Conservation (phyloP, 2,329 filamentous ascomycete genomes). For the Westerdykella sp. region DNA sequence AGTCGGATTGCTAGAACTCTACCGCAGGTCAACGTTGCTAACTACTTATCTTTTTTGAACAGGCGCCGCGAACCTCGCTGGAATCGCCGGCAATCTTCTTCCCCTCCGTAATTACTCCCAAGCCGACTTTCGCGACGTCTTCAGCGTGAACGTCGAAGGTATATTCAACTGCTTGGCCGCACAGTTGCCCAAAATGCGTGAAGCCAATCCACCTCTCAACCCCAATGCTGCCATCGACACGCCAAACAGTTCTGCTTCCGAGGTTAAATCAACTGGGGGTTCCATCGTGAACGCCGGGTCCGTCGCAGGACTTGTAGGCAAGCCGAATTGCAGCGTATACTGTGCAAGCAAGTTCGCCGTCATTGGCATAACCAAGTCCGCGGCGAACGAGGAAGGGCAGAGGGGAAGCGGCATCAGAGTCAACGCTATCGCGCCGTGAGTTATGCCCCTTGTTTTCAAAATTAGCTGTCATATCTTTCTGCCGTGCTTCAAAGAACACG, state of each 20-base stretch:
- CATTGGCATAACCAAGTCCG: conserved; percentile 31
- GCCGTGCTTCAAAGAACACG: background rate
- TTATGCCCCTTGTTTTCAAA: conserved; percentile 2
- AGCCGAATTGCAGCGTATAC: conserved; percentile 18
- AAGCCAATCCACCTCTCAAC: conserved; percentile 3
- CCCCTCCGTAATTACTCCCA: conserved; percentile 22
- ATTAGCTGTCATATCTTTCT: background rate
- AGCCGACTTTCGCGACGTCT: conserved; percentile 29
- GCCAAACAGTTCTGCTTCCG: too few relatives aligned
- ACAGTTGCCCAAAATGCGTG: conserved; percentile 35
- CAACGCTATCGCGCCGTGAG: conserved; percentile 41
- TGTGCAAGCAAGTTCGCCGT: conserved; percentile 25
- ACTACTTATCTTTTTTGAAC: background rate
- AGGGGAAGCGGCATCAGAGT: conserved; percentile 28
- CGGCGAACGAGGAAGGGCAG: conserved; percentile 34
- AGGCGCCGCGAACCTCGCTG: conserved; percentile 39
- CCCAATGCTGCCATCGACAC: too few relatives aligned
- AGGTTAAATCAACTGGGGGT: conserved; percentile 8
- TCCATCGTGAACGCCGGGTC: conserved; percentile 42
- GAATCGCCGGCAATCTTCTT: conserved; percentile 35
- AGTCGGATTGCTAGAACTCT: background rate
- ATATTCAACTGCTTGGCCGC: conserved; percentile 29
- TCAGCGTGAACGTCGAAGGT: conserved; percentile 32
- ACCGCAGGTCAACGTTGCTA: background rate
- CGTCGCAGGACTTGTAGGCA: conserved; percentile 42